A percentile compares a stretch with the other conserved stretches of the same genome.
Evolutionary conservation across 495 filamentous ascomycete genomes (phyloP).

Genomic region (Xylaria scruposa): DNA sequence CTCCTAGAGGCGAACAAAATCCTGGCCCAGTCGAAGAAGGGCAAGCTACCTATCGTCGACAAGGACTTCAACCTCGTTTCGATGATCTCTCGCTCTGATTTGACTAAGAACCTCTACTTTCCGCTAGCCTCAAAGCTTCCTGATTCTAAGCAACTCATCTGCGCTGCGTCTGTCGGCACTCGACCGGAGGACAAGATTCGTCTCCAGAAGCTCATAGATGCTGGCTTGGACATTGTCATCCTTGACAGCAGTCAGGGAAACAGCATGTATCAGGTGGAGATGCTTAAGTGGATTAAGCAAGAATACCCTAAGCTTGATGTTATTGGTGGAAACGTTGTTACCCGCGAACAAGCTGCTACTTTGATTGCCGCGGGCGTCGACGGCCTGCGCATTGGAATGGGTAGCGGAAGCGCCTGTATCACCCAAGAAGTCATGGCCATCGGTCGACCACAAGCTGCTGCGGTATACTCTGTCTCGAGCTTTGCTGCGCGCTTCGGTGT

Average conservation of each 20-base stretch:
- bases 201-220: slow-evolving; percentile 87
- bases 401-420: slow-evolving; percentile 96
- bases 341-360: slow-evolving; percentile 87
- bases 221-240: slow-evolving; percentile 93
- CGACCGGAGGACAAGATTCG: slow-evolving; percentile 88
- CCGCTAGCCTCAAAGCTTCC: slow-evolving; percentile 96
- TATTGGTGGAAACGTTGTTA: slow-evolving; percentile 98
- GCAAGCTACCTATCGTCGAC: slow-evolving; percentile 97
- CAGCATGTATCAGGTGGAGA: slow-evolving; percentile 94
- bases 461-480: slow-evolving; percentile 84
- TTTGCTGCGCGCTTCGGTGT: slow-evolving; percentile 96
- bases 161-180: slow-evolving; percentile 93
- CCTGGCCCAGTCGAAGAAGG: slow-evolving; percentile 95
- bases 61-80: slow-evolving; percentile 84
- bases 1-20: slow-evolving; percentile 91
- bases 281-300: slow-evolving; percentile 94
- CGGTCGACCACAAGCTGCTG: slow-evolving; percentile 90
- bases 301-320: slow-evolving; percentile 87
- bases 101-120: slow-evolving; percentile 99
- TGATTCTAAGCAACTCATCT: slow-evolving; percentile 96
- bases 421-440: slow-evolving; percentile 99
- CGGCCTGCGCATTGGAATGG: slow-evolving; percentile 98
- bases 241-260: slow-evolving; percentile 97
- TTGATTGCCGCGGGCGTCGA: slow-evolving; percentile 95
- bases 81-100: slow-evolving; percentile 93